Conservation (phyloP, 2,329 filamentous ascomycete genomes). For the Aspergillus nomiae region DNA sequence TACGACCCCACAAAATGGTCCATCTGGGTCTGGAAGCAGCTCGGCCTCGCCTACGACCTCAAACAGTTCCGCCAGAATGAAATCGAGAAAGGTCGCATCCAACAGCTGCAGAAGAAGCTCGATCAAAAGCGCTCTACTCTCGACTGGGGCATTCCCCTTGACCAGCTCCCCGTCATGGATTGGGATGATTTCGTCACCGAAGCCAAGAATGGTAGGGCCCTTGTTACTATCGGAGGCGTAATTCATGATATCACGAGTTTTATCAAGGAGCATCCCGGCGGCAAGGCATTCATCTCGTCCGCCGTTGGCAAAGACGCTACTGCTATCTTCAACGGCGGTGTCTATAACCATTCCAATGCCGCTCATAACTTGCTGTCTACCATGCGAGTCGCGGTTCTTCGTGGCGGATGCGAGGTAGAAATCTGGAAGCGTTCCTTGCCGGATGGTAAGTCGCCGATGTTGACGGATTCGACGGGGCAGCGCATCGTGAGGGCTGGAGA, state of each 20-base stretch:
- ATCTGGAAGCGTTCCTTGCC: slow-evolving; percentile 68
- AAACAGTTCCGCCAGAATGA: slow-evolving; percentile 87
- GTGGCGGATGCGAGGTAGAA: slow-evolving; percentile 80
- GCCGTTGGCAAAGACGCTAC: slow-evolving; percentile 83
- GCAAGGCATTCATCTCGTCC: slow-evolving; percentile 74
- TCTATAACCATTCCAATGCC: slow-evolving; percentile 82
- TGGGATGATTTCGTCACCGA: slow-evolving; percentile 55
- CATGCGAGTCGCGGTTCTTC: slow-evolving; percentile 79
- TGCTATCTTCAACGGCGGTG: slow-evolving; percentile 82
- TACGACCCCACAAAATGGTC: slow-evolving; percentile 87
- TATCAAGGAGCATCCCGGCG: slow-evolving; percentile 78
- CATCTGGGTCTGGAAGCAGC: slow-evolving; percentile 76
- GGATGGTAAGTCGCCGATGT: background rate
- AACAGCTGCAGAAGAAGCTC: slow-evolving; percentile 84
- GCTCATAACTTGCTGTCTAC: slow-evolving; percentile 82
- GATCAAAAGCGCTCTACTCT: slow-evolving; percentile 75
- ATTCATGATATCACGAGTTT: slow-evolving; percentile 80
- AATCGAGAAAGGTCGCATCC: slow-evolving; percentile 74
- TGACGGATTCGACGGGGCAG: background rate
- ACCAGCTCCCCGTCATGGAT: slow-evolving; percentile 76
- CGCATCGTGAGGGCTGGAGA: background rate
- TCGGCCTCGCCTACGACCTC: slow-evolving; percentile 78
- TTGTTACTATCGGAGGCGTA: slow-evolving; percentile 75
- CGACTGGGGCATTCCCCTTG: slow-evolving; percentile 79
- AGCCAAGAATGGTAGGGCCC: slow-evolving; percentile 63